phyloP scores from a whole-genome alignment of 768 basidiomycete species.

The Hygrophoropsis aurantiaca region DNA sequence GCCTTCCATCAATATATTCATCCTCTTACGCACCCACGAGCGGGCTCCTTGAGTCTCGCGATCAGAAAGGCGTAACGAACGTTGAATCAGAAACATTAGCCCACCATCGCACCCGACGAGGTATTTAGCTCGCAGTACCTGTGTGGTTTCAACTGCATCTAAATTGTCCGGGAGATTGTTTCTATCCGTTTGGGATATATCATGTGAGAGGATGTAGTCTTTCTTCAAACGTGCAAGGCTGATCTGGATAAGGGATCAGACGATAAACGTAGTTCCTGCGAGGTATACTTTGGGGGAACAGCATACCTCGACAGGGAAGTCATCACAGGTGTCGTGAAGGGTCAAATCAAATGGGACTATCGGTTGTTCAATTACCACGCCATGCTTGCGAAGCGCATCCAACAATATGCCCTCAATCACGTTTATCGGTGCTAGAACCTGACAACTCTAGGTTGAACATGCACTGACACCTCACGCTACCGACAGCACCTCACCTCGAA shows the following conservation, averaged over 20 bases:
- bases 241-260: neutral
- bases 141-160: neutral
- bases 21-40: slow-evolving; percentile 17
- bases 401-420: neutral
- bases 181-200: neutral
- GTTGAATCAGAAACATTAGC: neutral
- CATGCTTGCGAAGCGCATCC: neutral
- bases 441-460: neutral
- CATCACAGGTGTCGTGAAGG: neutral
- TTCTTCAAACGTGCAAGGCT: neutral
- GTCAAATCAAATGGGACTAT: neutral
- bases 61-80: neutral
- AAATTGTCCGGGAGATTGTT: neutral
- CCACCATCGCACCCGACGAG: slow-evolving; percentile 22
- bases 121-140: slow-evolving; percentile 17
- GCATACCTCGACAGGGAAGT: too few relatives aligned
- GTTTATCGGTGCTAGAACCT: neutral
- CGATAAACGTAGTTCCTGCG: too few relatives aligned
- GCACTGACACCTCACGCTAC: too few relatives aligned
- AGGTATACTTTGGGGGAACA: too few relatives aligned
- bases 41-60: slow-evolving; percentile 12
- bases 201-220: neutral
- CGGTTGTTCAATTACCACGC: neutral
- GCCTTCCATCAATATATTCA: slow-evolving; percentile 16
- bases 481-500: neutral